Evolutionary conservation across 2,329 filamentous ascomycete species (phyloP).

Genomic region (Clonostachys rhizophaga): DNA sequence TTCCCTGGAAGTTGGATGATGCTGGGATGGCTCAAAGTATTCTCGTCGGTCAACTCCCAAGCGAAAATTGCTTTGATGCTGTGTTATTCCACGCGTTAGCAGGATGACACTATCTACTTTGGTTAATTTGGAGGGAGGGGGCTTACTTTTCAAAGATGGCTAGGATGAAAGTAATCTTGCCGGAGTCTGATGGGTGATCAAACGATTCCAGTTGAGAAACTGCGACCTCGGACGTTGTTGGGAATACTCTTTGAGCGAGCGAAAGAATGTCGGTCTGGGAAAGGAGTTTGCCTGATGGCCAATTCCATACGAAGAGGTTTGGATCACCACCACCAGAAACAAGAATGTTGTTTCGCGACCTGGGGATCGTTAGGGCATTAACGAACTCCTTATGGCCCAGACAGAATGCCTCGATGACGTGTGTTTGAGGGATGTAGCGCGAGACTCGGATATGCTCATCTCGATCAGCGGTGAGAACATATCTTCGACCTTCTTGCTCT

Average conservation of each 20-base stretch:
- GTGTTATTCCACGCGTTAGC: constrained; percentile 8
- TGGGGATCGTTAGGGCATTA: constrained; percentile 66
- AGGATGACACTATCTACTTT: not conserved
- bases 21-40: constrained; percentile 39
- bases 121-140: not conserved
- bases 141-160: constrained; percentile 53
- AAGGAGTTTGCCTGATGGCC: constrained; percentile 53
- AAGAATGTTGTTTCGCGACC: constrained; percentile 52
- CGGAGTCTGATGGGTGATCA: constrained; percentile 30
- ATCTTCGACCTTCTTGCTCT: constrained; percentile 32
- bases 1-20: constrained; percentile 57
- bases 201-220: constrained; percentile 36
- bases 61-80: constrained; percentile 61
- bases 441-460: constrained; percentile 83
- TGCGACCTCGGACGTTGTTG: constrained; percentile 34
- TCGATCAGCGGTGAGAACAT: constrained; percentile 52
- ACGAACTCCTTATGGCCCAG: constrained; percentile 86
- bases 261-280: constrained; percentile 47
- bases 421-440: constrained; percentile 72
- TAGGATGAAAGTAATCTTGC: constrained; percentile 39
- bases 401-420: constrained; percentile 87
- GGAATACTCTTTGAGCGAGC: constrained; percentile 28
- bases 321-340: constrained; percentile 86
- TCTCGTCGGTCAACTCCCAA: constrained; percentile 47
- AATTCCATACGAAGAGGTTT: constrained; percentile 77